phyloP scores from a whole-genome alignment of 2,329 filamentous ascomycete species.

The Dothidotthia symphoricarpi region DNA sequence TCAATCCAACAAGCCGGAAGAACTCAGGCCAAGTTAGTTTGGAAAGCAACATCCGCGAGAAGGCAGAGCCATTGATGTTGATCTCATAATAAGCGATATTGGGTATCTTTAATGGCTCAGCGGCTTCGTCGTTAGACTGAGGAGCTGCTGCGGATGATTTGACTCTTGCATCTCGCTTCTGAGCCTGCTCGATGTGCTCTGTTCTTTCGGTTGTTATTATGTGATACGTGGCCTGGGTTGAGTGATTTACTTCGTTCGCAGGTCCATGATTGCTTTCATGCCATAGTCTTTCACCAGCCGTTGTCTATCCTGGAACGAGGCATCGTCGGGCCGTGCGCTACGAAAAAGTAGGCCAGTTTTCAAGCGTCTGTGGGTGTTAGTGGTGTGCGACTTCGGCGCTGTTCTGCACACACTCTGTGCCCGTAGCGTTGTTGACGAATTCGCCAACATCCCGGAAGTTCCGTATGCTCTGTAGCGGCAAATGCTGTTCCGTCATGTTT shows the following conservation, averaged over 20 bases:
- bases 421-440: slow-evolving; percentile 27
- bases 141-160: slow-evolving; percentile 46
- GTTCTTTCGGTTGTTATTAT: slow-evolving; percentile 51
- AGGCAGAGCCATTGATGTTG: slow-evolving; percentile 70
- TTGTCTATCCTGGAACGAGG: slow-evolving; percentile 62
- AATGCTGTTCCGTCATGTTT: slow-evolving; percentile 10
- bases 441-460: slow-evolving; percentile 42
- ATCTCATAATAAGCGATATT: slow-evolving; percentile 64
- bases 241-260: slow-evolving; percentile 65
- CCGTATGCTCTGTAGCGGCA: slow-evolving; percentile 31
- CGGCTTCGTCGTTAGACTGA: slow-evolving; percentile 52
- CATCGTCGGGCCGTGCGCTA: slow-evolving; percentile 59
- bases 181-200: slow-evolving; percentile 67
- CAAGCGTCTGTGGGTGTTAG: slow-evolving; percentile 20
- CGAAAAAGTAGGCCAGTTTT: slow-evolving; percentile 33
- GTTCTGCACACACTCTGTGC: slow-evolving; percentile 12
- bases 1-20: slow-evolving; percentile 61
- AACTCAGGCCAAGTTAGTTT: slow-evolving; percentile 67
- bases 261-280: slow-evolving; percentile 72
- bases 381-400: not conserved
- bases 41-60: slow-evolving; percentile 66
- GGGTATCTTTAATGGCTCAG: slow-evolving; percentile 61
- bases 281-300: slow-evolving; percentile 59
- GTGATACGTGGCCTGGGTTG: not conserved
- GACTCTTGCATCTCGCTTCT: slow-evolving; percentile 57